Conservation (phyloP, 345 rosid genomes). For the Sonneratia alba region DNA sequence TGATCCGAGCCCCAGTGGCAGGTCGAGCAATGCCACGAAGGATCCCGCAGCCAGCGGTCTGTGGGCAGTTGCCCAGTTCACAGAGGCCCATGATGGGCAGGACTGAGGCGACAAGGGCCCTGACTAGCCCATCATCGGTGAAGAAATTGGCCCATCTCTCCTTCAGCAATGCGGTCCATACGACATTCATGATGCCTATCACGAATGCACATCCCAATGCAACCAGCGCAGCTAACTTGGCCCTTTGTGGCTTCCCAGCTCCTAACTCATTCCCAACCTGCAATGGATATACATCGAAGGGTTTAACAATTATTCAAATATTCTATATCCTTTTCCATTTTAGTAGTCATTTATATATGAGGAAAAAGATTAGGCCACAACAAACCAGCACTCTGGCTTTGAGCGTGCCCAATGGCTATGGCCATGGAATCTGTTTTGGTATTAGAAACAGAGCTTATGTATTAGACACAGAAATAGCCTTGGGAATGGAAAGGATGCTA, state of each 20-base stretch:
- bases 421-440: no score
- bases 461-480: no score
- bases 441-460: no score
- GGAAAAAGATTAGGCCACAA: no score
- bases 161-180: slow-evolving; percentile 66
- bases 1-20: slow-evolving; percentile 64
- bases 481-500: no score
- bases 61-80: slow-evolving; percentile 92
- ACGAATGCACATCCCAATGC: slow-evolving; percentile 78
- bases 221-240: slow-evolving; percentile 70
- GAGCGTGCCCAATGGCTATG: no score
- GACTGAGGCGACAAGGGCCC: slow-evolving; percentile 60
- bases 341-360: no score
- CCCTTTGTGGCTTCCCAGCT: slow-evolving; percentile 80
- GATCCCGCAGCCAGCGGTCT: slow-evolving; percentile 92
- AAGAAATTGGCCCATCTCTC: slow-evolving; percentile 74
- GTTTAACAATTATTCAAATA: no score
- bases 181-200: slow-evolving; percentile 58
- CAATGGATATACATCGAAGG: neutral
- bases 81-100: slow-evolving; percentile 85
- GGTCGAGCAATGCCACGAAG: slow-evolving; percentile 87
- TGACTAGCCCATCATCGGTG: slow-evolving; percentile 49
- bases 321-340: no score
- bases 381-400: no score
- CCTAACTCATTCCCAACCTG: slow-evolving; percentile 97